Base-by-base conservation (phyloP, 1,139 yeast species). In the Nakaseomyces glabratus region DNA sequence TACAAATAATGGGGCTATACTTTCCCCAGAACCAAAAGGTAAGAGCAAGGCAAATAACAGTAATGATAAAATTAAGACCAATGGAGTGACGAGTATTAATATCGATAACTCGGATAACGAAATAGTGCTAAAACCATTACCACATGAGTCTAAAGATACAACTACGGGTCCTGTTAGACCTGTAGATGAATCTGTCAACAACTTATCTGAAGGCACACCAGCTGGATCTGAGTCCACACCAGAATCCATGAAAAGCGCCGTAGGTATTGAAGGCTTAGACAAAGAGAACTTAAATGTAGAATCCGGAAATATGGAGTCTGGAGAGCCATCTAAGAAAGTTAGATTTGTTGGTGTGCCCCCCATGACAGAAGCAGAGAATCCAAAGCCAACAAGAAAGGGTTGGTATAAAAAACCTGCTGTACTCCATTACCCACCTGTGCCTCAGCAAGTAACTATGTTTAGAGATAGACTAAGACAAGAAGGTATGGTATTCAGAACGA, bases 371-470 rank as follows among this genome's bases (percentile, higher is more conserved):
- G 46, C 46, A 4, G 61, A 57, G 35, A 46, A 55, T 12, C 50
- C 52, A 2, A 43, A 37, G 23, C 61, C 61, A 2, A 55, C 51
- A 21, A 55, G 48, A 30, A 46, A 48, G 31, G 61, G 61, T 1
- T 57, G 61, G 61, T 56, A 55, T 36, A 55, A 53, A 31, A 57
- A 57, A 25, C 62, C 62, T 0, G 54, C 58, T 3, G 52, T 53
- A 4, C 35, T 57, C n/a, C 57, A 54, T 34, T 56, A 56, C 34
- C 58, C 61, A 1, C 52, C 59, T 25, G 47, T 52, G 7, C 45
- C 54, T 20, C 37, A 48, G 26, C 37, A 46, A 28, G 37, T 34
- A 24, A 38, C 45, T 19, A 20, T 38, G 7, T 22, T 33, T 38
- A 43, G 40, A 36, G 43, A 41, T 28, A 49, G 43, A 24, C 24